These are phyloP conservation scores for Blastosporella zonata DNA, from an alignment of 1,284 basidiomycete genomes.

Conservation along the genomic window DNA sequence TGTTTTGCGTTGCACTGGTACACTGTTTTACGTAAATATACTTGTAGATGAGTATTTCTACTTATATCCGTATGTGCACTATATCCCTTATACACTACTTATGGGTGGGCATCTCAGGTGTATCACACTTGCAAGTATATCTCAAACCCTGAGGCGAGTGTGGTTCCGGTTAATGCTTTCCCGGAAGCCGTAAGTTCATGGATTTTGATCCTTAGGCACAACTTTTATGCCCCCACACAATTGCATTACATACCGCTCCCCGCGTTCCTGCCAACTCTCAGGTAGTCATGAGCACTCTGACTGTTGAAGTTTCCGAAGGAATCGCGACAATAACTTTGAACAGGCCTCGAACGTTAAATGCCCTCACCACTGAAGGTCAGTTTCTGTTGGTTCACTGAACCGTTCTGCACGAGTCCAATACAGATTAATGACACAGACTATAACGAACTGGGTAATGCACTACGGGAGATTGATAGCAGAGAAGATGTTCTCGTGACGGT, in stretches of 20 bases:
- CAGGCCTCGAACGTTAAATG: constrained; percentile 57
- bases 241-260: too few species aligned
- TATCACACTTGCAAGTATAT: too few species aligned
- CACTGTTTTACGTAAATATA: not conserved
- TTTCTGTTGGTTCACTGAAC: not conserved
- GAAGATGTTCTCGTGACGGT: constrained; percentile 64
- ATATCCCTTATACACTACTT: too few species aligned
- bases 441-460: constrained; percentile 51
- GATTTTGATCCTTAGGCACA: not conserved
- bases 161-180: not conserved
- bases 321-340: constrained; percentile 72
- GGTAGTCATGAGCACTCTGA: constrained; percentile 40
- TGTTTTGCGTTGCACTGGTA: not conserved
- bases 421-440: constrained; percentile 45
- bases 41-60: too few species aligned
- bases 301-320: constrained; percentile 47
- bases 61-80: too few species aligned
- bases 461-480: constrained; percentile 56
- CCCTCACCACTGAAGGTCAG: constrained; percentile 55
- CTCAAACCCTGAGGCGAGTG: too few species aligned
- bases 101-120: too few species aligned
- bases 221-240: not conserved
- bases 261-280: too few species aligned
- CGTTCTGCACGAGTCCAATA: not conserved
- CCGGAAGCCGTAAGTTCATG: not conserved